Evolutionary conservation across 1,139 yeast genomes (phyloP).

Genomic region (Lodderomyces beijingensis): DNA sequence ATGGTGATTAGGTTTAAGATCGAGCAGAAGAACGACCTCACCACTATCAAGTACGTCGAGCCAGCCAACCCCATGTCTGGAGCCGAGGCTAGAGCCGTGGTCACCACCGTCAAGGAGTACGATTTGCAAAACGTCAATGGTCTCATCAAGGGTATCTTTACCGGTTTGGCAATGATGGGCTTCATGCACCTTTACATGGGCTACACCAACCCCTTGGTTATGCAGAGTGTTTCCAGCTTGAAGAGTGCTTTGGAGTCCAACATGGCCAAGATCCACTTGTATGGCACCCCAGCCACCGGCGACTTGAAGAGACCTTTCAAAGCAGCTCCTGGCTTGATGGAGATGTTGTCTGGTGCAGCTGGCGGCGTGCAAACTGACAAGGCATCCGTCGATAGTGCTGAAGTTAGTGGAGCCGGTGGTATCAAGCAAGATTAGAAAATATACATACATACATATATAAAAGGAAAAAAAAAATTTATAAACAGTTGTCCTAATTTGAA

Average conservation of each 20-base stretch:
- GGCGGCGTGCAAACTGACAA: conserved; percentile 68
- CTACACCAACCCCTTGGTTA: conserved; percentile 93
- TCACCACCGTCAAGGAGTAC: conserved; percentile 92
- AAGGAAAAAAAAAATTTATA: too few relatives aligned
- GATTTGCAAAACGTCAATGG: conserved; percentile 81
- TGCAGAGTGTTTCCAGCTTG: conserved; percentile 89
- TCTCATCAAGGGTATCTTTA: conserved; percentile 77
- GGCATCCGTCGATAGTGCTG: conserved; percentile 81
- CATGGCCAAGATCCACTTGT: conserved; percentile 86
- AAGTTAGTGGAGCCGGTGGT: conserved; percentile 85
- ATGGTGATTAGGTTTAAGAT: conserved; percentile 59
- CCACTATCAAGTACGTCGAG: conserved; percentile 86
- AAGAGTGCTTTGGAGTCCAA: conserved; percentile 89
- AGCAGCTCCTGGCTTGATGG: conserved; percentile 76
- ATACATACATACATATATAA: too few relatives aligned
- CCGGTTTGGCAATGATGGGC: conserved; percentile 95
- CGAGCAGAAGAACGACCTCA: conserved; percentile 76
- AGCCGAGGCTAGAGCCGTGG: conserved; percentile 65
- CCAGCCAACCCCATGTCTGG: conserved; percentile 82
- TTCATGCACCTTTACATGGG: conserved; percentile 98
- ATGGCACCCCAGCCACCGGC: conserved; percentile 80
- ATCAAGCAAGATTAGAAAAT: conserved; percentile 82
- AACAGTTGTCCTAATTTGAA: too few relatives aligned
- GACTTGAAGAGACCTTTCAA: conserved; percentile 97
- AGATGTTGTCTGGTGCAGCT: conserved; percentile 53